Evolutionary conservation across 169 alveolate species (phyloP), one percentile per base, ranked within the genome.

Genomic region (Cryptosporidium ubiquitum): DNA sequence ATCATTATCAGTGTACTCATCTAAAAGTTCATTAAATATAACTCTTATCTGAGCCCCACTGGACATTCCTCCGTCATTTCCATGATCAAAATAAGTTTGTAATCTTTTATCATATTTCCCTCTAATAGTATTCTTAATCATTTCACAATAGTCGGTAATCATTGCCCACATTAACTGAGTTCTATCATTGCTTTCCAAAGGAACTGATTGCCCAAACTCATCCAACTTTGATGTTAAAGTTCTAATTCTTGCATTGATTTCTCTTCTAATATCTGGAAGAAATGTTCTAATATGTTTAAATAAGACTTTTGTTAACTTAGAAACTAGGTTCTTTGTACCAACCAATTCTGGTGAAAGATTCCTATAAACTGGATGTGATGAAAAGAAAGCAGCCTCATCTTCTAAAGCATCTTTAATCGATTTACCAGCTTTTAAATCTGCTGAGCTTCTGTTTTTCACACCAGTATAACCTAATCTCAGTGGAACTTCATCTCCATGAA

Each of bases 91-190:
- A 69, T 91, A 91, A 47, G 84, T 79, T 49, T 95, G 98, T 52
- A 95, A 89, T 75, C 96, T 95, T 64, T 96, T 94, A 69, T 96
- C 99, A 86, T 95, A 97, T 92, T 96, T 97, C 40, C 99, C 99
- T 71, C 96, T 93, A 58, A 98, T 96, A 9, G 98, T 95, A 84
- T 97, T 98, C 85, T 97, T 96, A 85, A 97, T 95, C 85, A 96
- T 96, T 60, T 97, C 99, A 47, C 99, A 97, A 85, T 96, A 98
- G 91, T 98, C 99, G 10, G 99, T 98, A 52, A 98, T 96, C 98
- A 98, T 95, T 68, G 97, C 96, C 99, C 99, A 98, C 86, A 98
- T 93, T 85, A 98, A 94, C 86, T 97, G 98, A 85, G 97, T 95
- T 69, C 97, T 97, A 31, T 96, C 98, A 16, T 95, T 93, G 29